Evolutionary conservation across 2,329 filamentous ascomycete genomes (phyloP).

Genomic region (Claviceps maximensis): DNA sequence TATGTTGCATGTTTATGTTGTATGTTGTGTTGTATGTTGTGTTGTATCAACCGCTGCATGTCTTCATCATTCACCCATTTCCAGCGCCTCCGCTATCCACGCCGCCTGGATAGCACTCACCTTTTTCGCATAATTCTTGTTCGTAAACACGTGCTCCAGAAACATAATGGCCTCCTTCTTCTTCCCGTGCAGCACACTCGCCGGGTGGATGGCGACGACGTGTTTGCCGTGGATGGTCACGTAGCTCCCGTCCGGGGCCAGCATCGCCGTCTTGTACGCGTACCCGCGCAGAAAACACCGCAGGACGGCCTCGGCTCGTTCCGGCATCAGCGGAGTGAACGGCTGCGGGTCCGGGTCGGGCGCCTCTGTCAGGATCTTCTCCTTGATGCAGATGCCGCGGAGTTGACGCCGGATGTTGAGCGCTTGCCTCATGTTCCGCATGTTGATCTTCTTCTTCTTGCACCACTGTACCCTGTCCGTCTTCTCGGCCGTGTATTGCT

Average conservation of each 20-base stretch:
- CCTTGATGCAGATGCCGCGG: constrained; percentile 39
- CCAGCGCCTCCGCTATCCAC: constrained; percentile 43
- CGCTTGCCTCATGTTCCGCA: constrained; percentile 49
- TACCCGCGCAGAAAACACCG: constrained; percentile 52
- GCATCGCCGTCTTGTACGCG: constrained; percentile 43
- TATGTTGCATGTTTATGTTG: not conserved
- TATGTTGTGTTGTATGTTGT: not conserved
- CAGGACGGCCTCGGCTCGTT: constrained; percentile 39
- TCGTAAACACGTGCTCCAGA: constrained; percentile 52
- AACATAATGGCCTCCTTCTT: constrained; percentile 58
- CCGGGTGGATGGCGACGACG: constrained; percentile 47
- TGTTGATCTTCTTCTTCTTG: constrained; percentile 40
- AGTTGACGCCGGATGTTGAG: constrained; percentile 50
- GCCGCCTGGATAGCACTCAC: constrained; percentile 46
- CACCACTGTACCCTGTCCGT: constrained; percentile 45
- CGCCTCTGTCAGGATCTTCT: constrained; percentile 33
- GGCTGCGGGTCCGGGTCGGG: constrained; percentile 40
- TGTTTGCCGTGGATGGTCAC: constrained; percentile 47
- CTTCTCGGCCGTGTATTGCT: constrained; percentile 45
- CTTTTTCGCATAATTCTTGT: constrained; percentile 54
- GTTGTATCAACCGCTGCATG: not conserved
- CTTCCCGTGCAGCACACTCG: constrained; percentile 47
- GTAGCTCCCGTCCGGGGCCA: constrained; percentile 48
- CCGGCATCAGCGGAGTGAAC: constrained; percentile 40
- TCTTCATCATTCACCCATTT: constrained; percentile 9